Evolutionary conservation across 2,329 filamentous ascomycete species (phyloP), one percentile per base, ranked within the genome.

Genomic region (Epichloe gansuensis): DNA sequence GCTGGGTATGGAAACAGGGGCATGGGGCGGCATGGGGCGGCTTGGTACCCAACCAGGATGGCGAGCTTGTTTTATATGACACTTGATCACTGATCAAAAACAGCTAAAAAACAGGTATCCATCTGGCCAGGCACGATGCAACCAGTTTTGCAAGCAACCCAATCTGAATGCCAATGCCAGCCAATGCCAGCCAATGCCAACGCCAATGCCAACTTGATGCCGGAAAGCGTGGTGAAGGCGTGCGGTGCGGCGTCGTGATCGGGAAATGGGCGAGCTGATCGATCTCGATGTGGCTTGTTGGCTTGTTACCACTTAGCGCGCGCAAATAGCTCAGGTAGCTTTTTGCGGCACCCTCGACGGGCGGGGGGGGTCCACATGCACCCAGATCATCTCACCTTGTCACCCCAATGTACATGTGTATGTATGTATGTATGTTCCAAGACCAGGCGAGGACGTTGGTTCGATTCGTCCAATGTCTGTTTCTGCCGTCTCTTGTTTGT

Each of bases 261-360:
- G 51, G 47, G 48, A 42, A 48, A 27, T 43, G 47, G 2, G 47
- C 48, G 47, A 39, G 44, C 35, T 40, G 50, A 54, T 54, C 53
- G 53, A 54, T 54, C 53, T 52, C 50, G 42, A 52, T 52, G 46
- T 38, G 45, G 27, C 27, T 23, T 23, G 3, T 23, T 23, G 3
- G 23, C 23, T 31, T 31, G 27, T 31, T 8, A 1, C 1, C 2
- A 31, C 27, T 31, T 31, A 3, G 31, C 31, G 31, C 25, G 41
- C 7, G 39, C 49, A n/a, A 39, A 34, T 52, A 49, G 51, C 40
- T 45, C 46, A 52, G 31, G 51, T 45, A 47, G 25, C 36, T 51
- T 27, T 12, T 27, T 12, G 49, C 21, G 40, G 49, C 38, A 45
- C 31, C n/a, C n/a, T 51, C 40, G 0, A 31, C 40, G 0, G n/a